Conservation (phyloP, 2,329 filamentous ascomycete genomes). For the Fusarium chuoi region DNA sequence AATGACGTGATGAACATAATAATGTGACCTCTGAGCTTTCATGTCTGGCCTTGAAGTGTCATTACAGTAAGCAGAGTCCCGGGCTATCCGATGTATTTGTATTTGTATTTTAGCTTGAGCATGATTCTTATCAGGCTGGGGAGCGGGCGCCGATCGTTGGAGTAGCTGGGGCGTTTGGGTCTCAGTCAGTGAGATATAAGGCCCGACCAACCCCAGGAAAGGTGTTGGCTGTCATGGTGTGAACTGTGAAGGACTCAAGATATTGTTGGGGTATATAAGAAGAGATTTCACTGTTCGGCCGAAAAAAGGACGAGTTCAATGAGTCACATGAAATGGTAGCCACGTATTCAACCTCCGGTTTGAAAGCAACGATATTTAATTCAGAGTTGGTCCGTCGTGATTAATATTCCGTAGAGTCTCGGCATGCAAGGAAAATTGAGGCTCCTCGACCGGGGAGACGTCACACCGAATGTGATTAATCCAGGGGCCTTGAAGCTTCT, state of each 20-base stretch:
- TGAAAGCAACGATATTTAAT: background rate
- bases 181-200: constrained; percentile 2
- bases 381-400: background rate
- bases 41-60: background rate
- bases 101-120: background rate
- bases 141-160: constrained; percentile 4
- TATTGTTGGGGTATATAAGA: background rate
- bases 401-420: background rate
- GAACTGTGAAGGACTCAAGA: background rate
- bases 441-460: constrained; percentile 24
- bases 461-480: constrained; percentile 41
- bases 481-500: constrained; percentile 4
- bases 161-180: constrained; percentile 1
- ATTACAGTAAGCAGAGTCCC: constrained; percentile 29
- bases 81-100: constrained; percentile 28
- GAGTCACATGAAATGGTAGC: background rate
- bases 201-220: background rate
- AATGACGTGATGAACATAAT: constrained; percentile 14
- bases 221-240: background rate
- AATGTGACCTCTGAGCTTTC: background rate
- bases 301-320: constrained; percentile 1
- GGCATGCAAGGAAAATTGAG: background rate
- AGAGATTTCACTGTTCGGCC: background rate
- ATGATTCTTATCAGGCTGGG: constrained; percentile 4
- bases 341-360: background rate